These are phyloP conservation scores for Pachyrhizus erosus DNA, from an alignment of 306 rosid genomes.

Conservation along the genomic window DNA sequence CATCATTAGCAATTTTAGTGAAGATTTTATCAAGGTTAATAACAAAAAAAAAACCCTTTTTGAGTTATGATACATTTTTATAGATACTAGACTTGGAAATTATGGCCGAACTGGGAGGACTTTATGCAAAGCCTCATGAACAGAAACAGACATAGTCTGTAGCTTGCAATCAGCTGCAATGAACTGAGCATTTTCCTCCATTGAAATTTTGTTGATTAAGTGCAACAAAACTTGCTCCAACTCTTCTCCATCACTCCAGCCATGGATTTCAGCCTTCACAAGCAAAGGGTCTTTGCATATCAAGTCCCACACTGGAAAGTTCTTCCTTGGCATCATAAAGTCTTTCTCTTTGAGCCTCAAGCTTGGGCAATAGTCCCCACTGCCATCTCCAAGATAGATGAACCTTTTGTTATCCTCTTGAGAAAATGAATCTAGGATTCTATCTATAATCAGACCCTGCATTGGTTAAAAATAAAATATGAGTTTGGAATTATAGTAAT, in stretches of 20 bases:
- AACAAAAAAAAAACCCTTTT: background rate
- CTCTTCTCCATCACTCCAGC: conserved; percentile 65
- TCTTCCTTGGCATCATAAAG: conserved; percentile 73
- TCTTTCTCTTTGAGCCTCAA: conserved; percentile 57
- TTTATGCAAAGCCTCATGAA: conserved; percentile 54
- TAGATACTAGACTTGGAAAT: background rate
- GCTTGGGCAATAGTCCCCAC: conserved; percentile 71
- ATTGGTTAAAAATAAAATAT: background rate
- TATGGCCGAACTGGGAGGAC: conserved; percentile 56
- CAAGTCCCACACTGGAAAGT: conserved; percentile 68
- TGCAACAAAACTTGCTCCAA: conserved; percentile 42
- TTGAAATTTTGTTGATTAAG: conserved; percentile 46
- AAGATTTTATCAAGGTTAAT: background rate
- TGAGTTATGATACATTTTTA: background rate
- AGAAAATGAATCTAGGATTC: conserved; percentile 46
- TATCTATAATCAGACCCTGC: conserved; percentile 61
- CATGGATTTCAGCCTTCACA: conserved; percentile 66
- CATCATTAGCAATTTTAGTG: background rate
- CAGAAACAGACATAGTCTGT: conserved; percentile 47
- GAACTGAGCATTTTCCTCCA: conserved; percentile 44
- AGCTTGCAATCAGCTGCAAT: conserved; percentile 59
- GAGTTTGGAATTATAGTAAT: background rate
- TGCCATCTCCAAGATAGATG: conserved; percentile 72
- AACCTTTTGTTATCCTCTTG: conserved; percentile 47
- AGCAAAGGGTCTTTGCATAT: conserved; percentile 55